Percentiles rank a stretch among this genome's conserved stretches.
Conservation (phyloP, 345 rosid genomes). For the Dipteronia dyeriana region DNA sequence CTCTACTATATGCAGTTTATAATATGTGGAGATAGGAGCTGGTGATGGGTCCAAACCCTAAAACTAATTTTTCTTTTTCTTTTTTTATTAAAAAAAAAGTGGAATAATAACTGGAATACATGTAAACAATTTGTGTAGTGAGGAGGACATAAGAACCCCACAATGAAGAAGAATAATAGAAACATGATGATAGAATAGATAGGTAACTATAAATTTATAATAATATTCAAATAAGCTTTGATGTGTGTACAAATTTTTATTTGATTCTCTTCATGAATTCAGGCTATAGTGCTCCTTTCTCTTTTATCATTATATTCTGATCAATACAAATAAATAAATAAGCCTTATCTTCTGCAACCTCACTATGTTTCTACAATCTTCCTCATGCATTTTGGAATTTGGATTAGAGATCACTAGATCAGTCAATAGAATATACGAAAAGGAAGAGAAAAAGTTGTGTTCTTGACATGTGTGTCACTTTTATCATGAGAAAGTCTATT, state of each 20-base stretch:
- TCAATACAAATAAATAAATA: background rate
- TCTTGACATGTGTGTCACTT: too few species aligned
- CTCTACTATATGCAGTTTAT: background rate
- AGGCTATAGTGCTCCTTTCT: background rate
- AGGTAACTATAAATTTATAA: too few species aligned
- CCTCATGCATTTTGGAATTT: background rate
- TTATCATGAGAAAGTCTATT: too few species aligned
- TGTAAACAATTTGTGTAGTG: background rate
- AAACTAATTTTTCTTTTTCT: too few species aligned
- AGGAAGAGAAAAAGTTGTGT: background rate
- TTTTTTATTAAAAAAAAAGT: background rate
- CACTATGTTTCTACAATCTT: background rate
- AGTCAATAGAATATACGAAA: background rate
- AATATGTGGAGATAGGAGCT: background rate
- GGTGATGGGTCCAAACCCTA: background rate
- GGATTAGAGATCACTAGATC: background rate
- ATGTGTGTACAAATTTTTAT: background rate
- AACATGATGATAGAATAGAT: too few species aligned
- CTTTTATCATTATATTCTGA: background rate
- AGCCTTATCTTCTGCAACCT: conserved; percentile 1
- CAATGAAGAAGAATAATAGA: background rate
- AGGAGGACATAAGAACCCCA: background rate
- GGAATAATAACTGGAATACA: background rate
- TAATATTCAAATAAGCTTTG: background rate
- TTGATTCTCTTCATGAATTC: background rate